Percentiles rank a stretch among this genome's conserved stretches.
phyloP scores from a whole-genome alignment of 352 stramenopile genomes.

The Pythium aphanidermatum region DNA sequence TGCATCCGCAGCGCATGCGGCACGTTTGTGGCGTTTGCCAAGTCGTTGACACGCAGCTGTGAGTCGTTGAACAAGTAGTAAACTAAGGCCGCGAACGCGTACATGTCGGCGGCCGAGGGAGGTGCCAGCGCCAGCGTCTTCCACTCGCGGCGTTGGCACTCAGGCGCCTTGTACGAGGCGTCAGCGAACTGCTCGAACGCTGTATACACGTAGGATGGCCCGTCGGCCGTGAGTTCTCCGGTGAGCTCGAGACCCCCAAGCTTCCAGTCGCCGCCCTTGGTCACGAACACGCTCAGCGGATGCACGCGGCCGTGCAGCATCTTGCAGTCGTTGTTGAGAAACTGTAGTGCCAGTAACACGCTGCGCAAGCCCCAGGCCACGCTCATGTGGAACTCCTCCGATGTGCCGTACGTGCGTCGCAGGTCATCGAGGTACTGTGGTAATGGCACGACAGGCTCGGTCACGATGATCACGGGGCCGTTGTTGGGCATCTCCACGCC shows the following conservation, averaged over 20 bases:
- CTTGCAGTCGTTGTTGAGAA: slow-evolving; percentile 94
- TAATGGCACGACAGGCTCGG: slow-evolving; percentile 90
- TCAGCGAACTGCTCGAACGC: slow-evolving; percentile 80
- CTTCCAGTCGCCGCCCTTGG: slow-evolving; percentile 94
- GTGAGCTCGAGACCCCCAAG: slow-evolving; percentile 91
- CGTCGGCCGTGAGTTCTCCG: slow-evolving; percentile 76
- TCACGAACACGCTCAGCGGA: slow-evolving; percentile 92
- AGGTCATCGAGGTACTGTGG: slow-evolving; percentile 83
- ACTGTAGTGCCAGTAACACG: slow-evolving; percentile 90
- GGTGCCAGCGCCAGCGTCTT: slow-evolving; percentile 42
- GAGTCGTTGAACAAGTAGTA: slow-evolving; percentile 78
- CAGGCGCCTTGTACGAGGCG: slow-evolving; percentile 77
- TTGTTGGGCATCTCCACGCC: slow-evolving; percentile 67
- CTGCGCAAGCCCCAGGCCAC: slow-evolving; percentile 92
- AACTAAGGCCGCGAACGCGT: slow-evolving; percentile 67
- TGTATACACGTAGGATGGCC: slow-evolving; percentile 72
- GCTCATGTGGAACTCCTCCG: slow-evolving; percentile 75
- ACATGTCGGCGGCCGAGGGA: slow-evolving; percentile 63
- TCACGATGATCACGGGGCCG: slow-evolving; percentile 92
- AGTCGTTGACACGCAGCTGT: slow-evolving; percentile 45
- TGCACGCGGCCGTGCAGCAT: slow-evolving; percentile 89
- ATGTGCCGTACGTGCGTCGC: slow-evolving; percentile 43
- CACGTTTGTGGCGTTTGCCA: slow-evolving; percentile 60
- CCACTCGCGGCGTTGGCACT: slow-evolving; percentile 81
- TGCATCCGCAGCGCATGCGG: slow-evolving; percentile 54